Evolutionary conservation across 345 rosid genomes (phyloP), one percentile per base, ranked within the genome.

Genomic region (Melaleuca alternifolia): DNA sequence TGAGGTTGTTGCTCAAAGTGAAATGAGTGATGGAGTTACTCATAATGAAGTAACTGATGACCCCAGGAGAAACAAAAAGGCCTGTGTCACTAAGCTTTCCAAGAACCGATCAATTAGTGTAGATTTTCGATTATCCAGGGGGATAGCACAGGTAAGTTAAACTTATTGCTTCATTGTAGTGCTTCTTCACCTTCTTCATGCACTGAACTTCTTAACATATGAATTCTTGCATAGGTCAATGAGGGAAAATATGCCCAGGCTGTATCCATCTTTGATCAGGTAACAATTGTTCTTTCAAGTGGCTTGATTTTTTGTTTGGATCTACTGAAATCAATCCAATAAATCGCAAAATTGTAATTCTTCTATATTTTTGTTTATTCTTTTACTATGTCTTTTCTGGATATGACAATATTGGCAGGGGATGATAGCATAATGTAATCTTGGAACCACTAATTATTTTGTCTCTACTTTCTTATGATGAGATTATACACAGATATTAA

Each of bases 41-140:
- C 87, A 57, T 86, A 86, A 51, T 81, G 95, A 92, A 88, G 87
- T 59, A 84, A 85, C 84, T 62, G 93, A 92, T 61, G 95, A 87
- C 86, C 76, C 57, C 84, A 95, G 90, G 94, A 92, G 84, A 88
- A 93, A 82, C 85, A 95, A 92, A 87, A 94, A 94, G 87, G 91
- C 91, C 85, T 90, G 91, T 90, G 93, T 92, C 56, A 90, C 98
- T 85, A 94, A 89, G 91, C 88, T 94, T 86, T 93, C 98, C 85
- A 95, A 93, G 90, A 89, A 90, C 83, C 92, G 94, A 86, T 95
- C 99, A 54, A 95, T 96, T 88, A 97, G 94, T 87, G 94, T 97
- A 85, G 99, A 96, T 92, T 94, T 97, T 77, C 95, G 99, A 83
- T 92, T 96, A 51, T 97, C 99, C 87, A 93, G 98, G 92, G 99